Conservation (phyloP, 2,329 filamentous ascomycete genomes). For the Capronia coronata region DNA sequence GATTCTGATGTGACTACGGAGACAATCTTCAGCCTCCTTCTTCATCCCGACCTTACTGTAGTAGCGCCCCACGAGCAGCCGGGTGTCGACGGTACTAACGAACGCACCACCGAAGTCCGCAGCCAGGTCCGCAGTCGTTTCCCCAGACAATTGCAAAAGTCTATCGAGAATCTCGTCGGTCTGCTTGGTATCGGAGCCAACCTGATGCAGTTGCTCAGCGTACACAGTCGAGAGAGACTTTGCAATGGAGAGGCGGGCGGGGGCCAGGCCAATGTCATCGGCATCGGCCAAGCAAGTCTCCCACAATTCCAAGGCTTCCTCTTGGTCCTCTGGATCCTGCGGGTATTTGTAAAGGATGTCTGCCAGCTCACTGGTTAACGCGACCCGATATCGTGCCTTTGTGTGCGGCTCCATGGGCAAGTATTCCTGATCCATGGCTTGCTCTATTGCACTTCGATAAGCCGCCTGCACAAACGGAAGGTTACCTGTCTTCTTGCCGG, state of each 20-base stretch:
- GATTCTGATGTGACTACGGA: slow-evolving; percentile 20
- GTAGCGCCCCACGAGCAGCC: neutral
- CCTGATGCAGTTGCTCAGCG: neutral
- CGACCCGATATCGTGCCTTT: neutral
- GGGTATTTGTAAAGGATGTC: slow-evolving; percentile 2
- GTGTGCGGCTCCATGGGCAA: neutral
- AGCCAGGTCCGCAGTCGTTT: neutral
- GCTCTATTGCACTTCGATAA: neutral
- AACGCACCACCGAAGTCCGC: neutral
- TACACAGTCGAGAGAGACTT: neutral
- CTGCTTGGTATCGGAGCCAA: neutral
- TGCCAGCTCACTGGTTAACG: neutral
- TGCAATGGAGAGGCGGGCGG: neutral
- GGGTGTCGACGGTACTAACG: neutral
- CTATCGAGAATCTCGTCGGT: neutral
- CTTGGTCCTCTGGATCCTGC: neutral
- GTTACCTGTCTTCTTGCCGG: neutral
- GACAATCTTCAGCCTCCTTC: neutral
- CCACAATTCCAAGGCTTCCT: neutral
- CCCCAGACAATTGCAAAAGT: neutral
- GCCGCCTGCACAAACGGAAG: neutral
- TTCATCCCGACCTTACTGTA: neutral
- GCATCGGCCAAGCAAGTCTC: neutral
- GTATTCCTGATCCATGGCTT: slow-evolving; percentile 1
- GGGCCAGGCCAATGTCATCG: neutral